A percentile compares a stretch with the other conserved stretches of the same genome.
phyloP scores from a whole-genome alignment of 2,329 filamentous ascomycete species.

The Colletotrichum chrysophilum region DNA sequence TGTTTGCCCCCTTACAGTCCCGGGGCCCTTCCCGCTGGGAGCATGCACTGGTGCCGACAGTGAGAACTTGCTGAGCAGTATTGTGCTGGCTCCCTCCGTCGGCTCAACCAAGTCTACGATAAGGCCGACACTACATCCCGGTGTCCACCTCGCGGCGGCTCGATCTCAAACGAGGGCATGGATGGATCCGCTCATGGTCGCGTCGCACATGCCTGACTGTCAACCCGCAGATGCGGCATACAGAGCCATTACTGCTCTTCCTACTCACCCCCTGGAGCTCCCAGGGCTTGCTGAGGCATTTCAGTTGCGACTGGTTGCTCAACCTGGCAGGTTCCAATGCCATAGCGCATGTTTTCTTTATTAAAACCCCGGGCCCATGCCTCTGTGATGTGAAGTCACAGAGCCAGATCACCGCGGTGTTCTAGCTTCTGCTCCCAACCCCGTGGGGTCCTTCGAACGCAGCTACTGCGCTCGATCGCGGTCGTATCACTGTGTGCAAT shows the following conservation, averaged over 20 bases:
- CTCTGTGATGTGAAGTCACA: background rate
- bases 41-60: background rate
- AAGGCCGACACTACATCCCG: background rate
- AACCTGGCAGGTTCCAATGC: background rate
- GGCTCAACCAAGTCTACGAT: background rate
- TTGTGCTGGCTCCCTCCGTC: background rate
- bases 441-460: fast-evolving
- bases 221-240: background rate
- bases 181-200: background rate
- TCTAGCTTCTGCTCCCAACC: too few species aligned
- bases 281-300: too few species aligned
- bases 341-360: background rate
- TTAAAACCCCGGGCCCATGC: background rate
- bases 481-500: fast-evolving
- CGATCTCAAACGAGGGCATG: background rate
- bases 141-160: background rate
- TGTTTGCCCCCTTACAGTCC: background rate
- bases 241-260: background rate
- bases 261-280: too few species aligned
- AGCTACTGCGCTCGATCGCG: too few species aligned
- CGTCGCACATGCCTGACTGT: background rate
- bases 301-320: too few species aligned
- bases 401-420: too few species aligned
- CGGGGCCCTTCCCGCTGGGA: background rate
- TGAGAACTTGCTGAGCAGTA: too few species aligned